Evolutionary conservation across 2,329 filamentous ascomycete genomes (phyloP).

Genomic region (Aspergillus pseudoglaucus): DNA sequence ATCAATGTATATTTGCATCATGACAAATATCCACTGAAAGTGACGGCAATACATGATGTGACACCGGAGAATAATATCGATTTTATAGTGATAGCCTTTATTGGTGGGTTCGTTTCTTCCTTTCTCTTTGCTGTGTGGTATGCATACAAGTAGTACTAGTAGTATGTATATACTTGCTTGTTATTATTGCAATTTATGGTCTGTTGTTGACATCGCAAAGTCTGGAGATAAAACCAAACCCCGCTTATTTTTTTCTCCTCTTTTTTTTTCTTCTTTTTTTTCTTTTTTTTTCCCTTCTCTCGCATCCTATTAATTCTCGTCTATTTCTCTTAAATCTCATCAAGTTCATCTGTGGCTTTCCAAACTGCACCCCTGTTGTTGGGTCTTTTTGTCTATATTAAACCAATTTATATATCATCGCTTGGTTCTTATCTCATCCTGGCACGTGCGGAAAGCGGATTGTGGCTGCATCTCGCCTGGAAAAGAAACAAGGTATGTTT

Average conservation of each 20-base stretch:
- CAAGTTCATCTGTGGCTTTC: too few species aligned
- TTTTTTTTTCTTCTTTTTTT: constrained; percentile 2
- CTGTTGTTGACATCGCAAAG: too few species aligned
- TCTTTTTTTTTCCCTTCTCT: not conserved
- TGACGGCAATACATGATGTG: too few species aligned
- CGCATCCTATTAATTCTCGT: not conserved
- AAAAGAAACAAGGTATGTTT: not conserved
- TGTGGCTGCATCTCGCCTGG: not conserved
- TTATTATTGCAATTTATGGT: not conserved
- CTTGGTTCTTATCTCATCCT: too few species aligned
- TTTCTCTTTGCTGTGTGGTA: not conserved
- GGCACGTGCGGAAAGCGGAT: too few species aligned
- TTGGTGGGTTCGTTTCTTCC: not conserved
- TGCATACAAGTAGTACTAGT: not conserved
- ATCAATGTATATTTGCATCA: too few species aligned
- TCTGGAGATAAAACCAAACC: not conserved
- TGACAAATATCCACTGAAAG: too few species aligned
- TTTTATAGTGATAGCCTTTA: not conserved
- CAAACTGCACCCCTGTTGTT: too few species aligned
- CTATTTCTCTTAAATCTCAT: too few species aligned
- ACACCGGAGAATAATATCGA: too few species aligned
- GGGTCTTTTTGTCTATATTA: not conserved
- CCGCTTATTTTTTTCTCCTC: not conserved
- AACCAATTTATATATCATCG: not conserved
- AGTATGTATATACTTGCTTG: not conserved